These are phyloP conservation scores for Casaregolazyma lundiana DNA, from an alignment of 1,139 yeast species.

Conservation along the genomic window DNA sequence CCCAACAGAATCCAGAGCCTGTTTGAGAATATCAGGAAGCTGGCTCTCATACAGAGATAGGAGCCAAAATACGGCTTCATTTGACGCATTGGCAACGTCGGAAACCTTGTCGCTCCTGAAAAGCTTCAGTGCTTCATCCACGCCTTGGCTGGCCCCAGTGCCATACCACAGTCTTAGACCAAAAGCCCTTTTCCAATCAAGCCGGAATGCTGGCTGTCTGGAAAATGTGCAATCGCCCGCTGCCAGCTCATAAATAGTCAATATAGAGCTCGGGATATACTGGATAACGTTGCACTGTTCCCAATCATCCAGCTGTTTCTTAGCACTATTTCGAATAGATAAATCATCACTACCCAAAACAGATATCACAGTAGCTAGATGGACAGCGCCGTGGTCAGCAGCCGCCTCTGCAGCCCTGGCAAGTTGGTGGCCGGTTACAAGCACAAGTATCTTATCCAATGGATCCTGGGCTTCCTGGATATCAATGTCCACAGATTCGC, in stretches of 20 bases:
- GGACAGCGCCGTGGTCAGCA: constrained; percentile 53
- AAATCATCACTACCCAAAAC: constrained; percentile 59
- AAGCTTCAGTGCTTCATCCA: constrained; percentile 35
- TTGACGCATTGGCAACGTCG: neutral
- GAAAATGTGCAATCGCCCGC: constrained; percentile 45
- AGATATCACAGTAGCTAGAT: constrained; percentile 67
- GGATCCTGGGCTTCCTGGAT: constrained; percentile 31
- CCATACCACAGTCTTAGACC: constrained; percentile 62
- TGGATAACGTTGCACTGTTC: constrained; percentile 36
- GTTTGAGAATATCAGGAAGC: constrained; percentile 15
- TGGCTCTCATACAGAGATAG: constrained; percentile 40
- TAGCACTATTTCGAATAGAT: constrained; percentile 51
- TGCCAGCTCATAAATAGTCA: constrained; percentile 60
- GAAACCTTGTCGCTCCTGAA: constrained; percentile 15
- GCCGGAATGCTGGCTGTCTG: constrained; percentile 14
- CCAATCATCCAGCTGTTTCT: constrained; percentile 54
- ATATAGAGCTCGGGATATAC: constrained; percentile 49
- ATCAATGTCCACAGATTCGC: constrained; percentile 38
- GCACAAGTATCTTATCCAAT: constrained; percentile 49
- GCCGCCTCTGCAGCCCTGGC: constrained; percentile 61
- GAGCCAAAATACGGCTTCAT: constrained; percentile 33
- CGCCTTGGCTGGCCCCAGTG: constrained; percentile 35
- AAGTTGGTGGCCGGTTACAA: constrained; percentile 54
- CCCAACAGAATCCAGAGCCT: constrained; percentile 21
- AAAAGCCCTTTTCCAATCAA: constrained; percentile 66